Conservation (phyloP, 225 moss, liverwort and hornwort species). For the Pseudisothecium myosuroides region DNA sequence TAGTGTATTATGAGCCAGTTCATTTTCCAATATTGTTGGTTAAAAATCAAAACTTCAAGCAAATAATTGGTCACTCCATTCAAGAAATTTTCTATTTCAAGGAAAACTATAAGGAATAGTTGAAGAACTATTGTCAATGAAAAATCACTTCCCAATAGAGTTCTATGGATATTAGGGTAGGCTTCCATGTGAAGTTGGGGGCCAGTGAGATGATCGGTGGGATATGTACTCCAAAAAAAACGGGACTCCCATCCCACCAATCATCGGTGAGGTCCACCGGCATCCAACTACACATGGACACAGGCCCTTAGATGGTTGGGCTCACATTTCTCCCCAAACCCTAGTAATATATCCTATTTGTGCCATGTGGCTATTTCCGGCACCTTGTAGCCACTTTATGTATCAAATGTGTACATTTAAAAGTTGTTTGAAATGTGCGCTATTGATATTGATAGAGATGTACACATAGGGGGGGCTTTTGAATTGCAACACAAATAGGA, state of each 20-base stretch:
- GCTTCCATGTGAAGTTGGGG: too few relatives aligned
- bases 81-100: too few relatives aligned
- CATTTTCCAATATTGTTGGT: neutral
- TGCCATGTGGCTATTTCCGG: neutral
- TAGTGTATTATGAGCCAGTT: neutral
- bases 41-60: neutral
- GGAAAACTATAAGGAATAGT: neutral
- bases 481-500: neutral
- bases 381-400: neutral
- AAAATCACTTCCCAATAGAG: accelerated
- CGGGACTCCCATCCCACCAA: too few relatives aligned
- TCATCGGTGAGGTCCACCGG: too few relatives aligned
- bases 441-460: neutral
- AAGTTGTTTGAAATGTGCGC: neutral
- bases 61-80: neutral
- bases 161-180: accelerated
- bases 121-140: neutral
- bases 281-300: too few relatives aligned
- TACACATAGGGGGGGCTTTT: accelerated
- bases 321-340: neutral
- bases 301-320: too few relatives aligned
- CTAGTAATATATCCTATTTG: neutral
- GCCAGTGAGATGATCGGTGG: too few relatives aligned
- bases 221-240: too few relatives aligned
- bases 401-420: neutral